Evolutionary conservation across 2,329 filamentous ascomycete species (phyloP).

Genomic region (Neopestalotiopsis sp.): DNA sequence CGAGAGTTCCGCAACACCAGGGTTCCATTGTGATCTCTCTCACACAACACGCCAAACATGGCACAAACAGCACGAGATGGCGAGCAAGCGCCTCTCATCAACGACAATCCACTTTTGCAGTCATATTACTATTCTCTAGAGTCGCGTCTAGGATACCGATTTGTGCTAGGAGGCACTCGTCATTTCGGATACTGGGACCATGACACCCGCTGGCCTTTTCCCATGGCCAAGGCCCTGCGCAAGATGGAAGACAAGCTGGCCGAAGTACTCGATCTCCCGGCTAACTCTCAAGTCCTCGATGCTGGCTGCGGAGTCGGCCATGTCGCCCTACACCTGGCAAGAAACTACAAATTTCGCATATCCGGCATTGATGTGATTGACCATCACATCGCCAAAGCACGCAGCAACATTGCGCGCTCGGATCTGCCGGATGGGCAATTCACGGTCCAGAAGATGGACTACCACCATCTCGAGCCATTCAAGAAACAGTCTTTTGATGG

Average conservation of each 20-base stretch:
- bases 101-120: slow-evolving; percentile 44
- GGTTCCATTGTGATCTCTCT: no score
- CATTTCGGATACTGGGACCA: slow-evolving; percentile 56
- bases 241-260: slow-evolving; percentile 56
- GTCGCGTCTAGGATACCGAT: slow-evolving; percentile 45
- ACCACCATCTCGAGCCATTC: slow-evolving; percentile 53
- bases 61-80: not conserved
- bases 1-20: no score
- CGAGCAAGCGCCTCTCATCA: slow-evolving; percentile 34
- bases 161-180: slow-evolving; percentile 50
- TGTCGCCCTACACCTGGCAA: slow-evolving; percentile 54
- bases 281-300: slow-evolving; percentile 51
- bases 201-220: slow-evolving; percentile 53
- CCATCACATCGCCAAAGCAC: slow-evolving; percentile 50
- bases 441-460: slow-evolving; percentile 49
- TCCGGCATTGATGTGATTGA: slow-evolving; percentile 54
- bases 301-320: slow-evolving; percentile 56
- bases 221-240: slow-evolving; percentile 45
- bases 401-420: slow-evolving; percentile 41
- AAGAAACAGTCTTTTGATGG: slow-evolving; percentile 48
- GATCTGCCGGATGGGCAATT: slow-evolving; percentile 41
- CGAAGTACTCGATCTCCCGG: slow-evolving; percentile 39
- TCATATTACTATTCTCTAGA: slow-evolving; percentile 52
- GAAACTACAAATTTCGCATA: slow-evolving; percentile 42
- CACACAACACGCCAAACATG: not conserved